Evolutionary conservation across 495 filamentous ascomycete genomes (phyloP), one percentile per base, ranked within the genome.

Genomic region (Neurospora intermedia): DNA sequence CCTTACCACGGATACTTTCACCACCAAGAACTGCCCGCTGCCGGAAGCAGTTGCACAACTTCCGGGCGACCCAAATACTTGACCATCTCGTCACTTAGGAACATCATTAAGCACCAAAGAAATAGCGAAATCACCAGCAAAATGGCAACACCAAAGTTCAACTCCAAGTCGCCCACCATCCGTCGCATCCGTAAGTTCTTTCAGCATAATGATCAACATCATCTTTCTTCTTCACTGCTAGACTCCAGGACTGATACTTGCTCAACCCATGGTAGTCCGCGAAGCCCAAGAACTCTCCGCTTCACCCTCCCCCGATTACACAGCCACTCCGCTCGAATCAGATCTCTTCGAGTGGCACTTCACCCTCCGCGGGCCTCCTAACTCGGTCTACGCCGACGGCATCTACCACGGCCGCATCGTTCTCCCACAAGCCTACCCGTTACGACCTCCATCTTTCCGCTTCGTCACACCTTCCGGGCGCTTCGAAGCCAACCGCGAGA

Each of bases 331-430:
- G 3, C 87, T 94, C 75, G 93, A 97, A 77, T 83, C 88, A 69
- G 93, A 97, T 84, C 91, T 99, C 74, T 97, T 97, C 85, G 95
- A 98, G 84, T 99, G 96, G 96, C 96, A 99, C 87, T 99, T 99
- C 87, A 99, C 96, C 0, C 84, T 99, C n/a, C 88, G 89, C 69
- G 96, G 96, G 1, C 96, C 96, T 0, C 96, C 96, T 0, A 84
- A 87, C 11, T 91, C 92, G 27, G 87, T 91, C 41, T 99, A 95
- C 85, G 86, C 89, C 23, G 76, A 79, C 10, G 96, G 96, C 31
- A 87, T 97, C 77, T 99, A 99, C 86, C 96, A 99, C 83, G 96
- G 96, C 62, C 93, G 95, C 77, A 99, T 99, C 80, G 86, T 93
- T 45, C 90, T 99, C 20, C 96, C 96, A 8, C 87, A 93, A 0